Evolutionary conservation across 2,329 filamentous ascomycete species (phyloP).

Genomic region (Colletotrichum somersetense): DNA sequence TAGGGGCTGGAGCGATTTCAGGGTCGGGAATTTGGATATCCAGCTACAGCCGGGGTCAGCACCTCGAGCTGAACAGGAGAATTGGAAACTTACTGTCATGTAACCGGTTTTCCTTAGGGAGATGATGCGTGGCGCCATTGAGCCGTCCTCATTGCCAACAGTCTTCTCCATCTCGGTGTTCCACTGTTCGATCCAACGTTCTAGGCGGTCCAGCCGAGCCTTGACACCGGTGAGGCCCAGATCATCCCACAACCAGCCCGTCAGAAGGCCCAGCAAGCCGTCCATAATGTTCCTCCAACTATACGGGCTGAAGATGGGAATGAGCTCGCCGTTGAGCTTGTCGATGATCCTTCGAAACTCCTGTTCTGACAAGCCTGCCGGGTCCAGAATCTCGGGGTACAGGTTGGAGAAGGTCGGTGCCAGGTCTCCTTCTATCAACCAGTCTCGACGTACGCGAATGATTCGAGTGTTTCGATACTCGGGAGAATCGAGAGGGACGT

Average conservation of each 20-base stretch:
- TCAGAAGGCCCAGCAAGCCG: slow-evolving; percentile 81
- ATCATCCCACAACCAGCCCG: slow-evolving; percentile 97
- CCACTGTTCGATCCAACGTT: slow-evolving; percentile 89
- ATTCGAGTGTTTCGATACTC: slow-evolving; percentile 85
- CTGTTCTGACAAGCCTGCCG: slow-evolving; percentile 82
- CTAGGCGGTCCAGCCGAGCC: slow-evolving; percentile 75
- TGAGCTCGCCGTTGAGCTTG: slow-evolving; percentile 82
- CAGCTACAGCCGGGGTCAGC: slow-evolving; percentile 63
- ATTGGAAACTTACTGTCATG: slow-evolving; percentile 74
- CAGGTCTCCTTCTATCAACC: slow-evolving; percentile 89
- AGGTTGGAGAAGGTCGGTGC: slow-evolving; percentile 95
- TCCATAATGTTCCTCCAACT: slow-evolving; percentile 83
- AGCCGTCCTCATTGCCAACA: slow-evolving; percentile 62
- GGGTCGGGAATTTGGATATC: slow-evolving; percentile 87
- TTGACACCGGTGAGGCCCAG: slow-evolving; percentile 83
- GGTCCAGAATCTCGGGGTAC: slow-evolving; percentile 95
- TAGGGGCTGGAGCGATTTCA: slow-evolving; percentile 70
- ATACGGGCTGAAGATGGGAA: slow-evolving; percentile 85
- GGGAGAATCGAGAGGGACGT: slow-evolving; percentile 82
- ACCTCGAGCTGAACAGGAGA: background rate
- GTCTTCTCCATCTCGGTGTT: slow-evolving; percentile 78
- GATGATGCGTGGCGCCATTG: slow-evolving; percentile 77
- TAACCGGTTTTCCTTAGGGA: slow-evolving; percentile 87
- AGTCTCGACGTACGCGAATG: slow-evolving; percentile 92
- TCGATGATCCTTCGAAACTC: slow-evolving; percentile 88